These are phyloP conservation scores for Meira nashicola DNA, from an alignment of 1,284 basidiomycete species.

Conservation along the genomic window DNA sequence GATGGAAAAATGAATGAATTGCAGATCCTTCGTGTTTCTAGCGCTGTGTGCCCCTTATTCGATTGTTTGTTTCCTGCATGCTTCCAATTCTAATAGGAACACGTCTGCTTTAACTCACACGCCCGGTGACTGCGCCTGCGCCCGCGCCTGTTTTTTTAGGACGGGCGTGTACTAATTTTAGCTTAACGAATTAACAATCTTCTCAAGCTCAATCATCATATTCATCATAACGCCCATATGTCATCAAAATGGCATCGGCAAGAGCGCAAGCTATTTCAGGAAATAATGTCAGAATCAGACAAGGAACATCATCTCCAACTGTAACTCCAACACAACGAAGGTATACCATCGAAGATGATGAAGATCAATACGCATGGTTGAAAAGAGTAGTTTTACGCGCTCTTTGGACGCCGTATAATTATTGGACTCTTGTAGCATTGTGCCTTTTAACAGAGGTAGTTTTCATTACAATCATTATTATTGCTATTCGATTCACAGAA, in stretches of 20 bases:
- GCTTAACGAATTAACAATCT: no score
- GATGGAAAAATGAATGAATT: no score
- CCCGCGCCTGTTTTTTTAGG: no score
- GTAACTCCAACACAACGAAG: neutral
- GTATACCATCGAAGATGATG: constrained; percentile 4
- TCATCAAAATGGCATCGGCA: neutral
- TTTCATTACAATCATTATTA: constrained; percentile 7
- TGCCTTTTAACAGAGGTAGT: constrained; percentile 7
- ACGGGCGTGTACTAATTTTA: no score
- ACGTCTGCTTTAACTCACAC: no score
- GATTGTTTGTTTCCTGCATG: no score
- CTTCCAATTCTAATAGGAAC: no score
- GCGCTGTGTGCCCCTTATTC: no score
- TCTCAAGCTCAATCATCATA: no score
- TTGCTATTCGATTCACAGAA: constrained; percentile 64
- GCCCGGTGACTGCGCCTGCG: no score
- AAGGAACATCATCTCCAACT: neutral
- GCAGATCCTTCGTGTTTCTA: no score
- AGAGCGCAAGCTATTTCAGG: neutral
- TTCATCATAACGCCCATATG: no score
- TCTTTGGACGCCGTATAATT: constrained; percentile 13
- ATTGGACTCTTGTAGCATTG: constrained; percentile 1
- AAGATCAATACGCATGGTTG: neutral
- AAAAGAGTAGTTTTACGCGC: neutral
- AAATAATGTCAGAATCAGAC: neutral